These are phyloP conservation scores for Miscanthus lutarioriparius DNA, from an alignment of 176 grass and related monocot genomes.

Conservation along the genomic window DNA sequence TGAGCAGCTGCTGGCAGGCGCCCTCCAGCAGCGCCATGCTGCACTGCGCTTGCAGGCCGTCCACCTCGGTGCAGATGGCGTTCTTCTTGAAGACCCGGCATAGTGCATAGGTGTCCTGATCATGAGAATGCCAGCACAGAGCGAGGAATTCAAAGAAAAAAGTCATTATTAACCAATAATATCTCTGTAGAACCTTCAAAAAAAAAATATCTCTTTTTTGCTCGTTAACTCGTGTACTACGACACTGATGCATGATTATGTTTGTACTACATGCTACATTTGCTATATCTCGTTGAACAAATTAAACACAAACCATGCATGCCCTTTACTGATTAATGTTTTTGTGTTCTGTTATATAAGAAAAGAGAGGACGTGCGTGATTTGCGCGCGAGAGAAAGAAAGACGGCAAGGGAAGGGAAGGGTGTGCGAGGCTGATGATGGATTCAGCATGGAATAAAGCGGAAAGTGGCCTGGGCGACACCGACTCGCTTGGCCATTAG, in stretches of 20 bases:
- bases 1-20: conserved; percentile 41
- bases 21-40: conserved; percentile 56
- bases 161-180: neutral
- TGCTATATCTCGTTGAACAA: neutral
- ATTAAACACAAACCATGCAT: neutral
- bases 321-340: neutral
- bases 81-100: conserved; percentile 95
- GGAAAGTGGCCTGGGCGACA: conserved; percentile 45
- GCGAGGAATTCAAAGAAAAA: neutral
- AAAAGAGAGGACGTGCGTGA: conserved; percentile 20
- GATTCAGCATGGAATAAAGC: conserved; percentile 68
- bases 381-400: conserved; percentile 19
- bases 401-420: conserved; percentile 22
- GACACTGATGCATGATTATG: conserved; percentile 32
- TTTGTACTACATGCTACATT: conserved; percentile 11
- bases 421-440: conserved; percentile 43
- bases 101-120: conserved; percentile 70
- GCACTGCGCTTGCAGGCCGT: conserved; percentile 65
- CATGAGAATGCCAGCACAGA: neutral
- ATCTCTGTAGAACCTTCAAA: no score
- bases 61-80: conserved; percentile 52
- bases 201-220: no score
- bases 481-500: conserved; percentile 53
- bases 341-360: neutral
- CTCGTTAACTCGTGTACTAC: conserved; percentile 27